Conservation (phyloP, 371 early-diverging fungal species). For the Batkoa obscura region DNA sequence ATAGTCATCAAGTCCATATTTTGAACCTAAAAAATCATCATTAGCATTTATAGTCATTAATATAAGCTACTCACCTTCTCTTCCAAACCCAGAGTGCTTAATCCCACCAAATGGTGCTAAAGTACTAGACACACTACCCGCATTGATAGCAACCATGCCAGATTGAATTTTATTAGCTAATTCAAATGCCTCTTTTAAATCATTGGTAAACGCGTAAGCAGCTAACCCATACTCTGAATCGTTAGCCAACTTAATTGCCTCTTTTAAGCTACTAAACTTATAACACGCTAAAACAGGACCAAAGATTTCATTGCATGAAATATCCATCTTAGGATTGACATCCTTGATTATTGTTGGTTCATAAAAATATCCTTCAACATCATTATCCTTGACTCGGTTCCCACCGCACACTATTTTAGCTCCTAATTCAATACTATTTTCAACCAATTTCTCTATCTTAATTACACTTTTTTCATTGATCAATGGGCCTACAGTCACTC, state of each 20-base stretch:
- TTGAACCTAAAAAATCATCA: slow-evolving; percentile 15
- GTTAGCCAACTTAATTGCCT: slow-evolving; percentile 56
- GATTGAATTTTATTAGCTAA: slow-evolving; percentile 61
- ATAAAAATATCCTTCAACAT: slow-evolving; percentile 45
- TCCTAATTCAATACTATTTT: slow-evolving; percentile 47
- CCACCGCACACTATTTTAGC: slow-evolving; percentile 40
- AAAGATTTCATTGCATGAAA: slow-evolving; percentile 54
- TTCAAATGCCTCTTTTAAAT: slow-evolving; percentile 50
- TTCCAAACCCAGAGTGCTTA: slow-evolving; percentile 64
- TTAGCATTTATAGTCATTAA: not conserved
- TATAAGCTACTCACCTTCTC: slow-evolving; percentile 32
- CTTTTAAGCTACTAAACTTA: slow-evolving; percentile 40
- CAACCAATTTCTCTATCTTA: slow-evolving; percentile 46
- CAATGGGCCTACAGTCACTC: slow-evolving; percentile 56
- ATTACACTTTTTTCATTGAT: slow-evolving; percentile 43
- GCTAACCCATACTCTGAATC: slow-evolving; percentile 54
- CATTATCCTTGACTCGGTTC: slow-evolving; percentile 11
- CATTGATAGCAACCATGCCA: slow-evolving; percentile 86
- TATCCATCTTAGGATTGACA: slow-evolving; percentile 33
- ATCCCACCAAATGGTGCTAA: slow-evolving; percentile 62
- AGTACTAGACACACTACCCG: slow-evolving; percentile 36
- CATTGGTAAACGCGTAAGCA: slow-evolving; percentile 61
- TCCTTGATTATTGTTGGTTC: slow-evolving; percentile 47
- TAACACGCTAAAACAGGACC: slow-evolving; percentile 60
- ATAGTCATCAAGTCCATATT: slow-evolving; percentile 48